A percentile compares a stretch with the other conserved stretches of the same genome.
phyloP scores from a whole-genome alignment of 257 asterid genomes.

The Echites panduratus region DNA sequence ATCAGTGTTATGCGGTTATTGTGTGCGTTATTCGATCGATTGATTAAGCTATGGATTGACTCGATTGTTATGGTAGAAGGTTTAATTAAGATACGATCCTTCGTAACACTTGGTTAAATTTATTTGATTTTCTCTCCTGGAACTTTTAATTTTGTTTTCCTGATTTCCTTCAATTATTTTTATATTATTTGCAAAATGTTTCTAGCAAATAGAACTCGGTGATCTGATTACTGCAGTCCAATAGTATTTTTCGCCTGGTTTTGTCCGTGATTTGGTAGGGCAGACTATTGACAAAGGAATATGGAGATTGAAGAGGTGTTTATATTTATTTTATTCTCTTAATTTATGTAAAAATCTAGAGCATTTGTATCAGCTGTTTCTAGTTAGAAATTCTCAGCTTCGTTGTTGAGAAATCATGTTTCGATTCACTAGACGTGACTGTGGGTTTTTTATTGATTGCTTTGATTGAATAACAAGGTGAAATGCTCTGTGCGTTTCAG shows the following conservation, averaged over 20 bases:
- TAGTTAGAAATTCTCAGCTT: neutral
- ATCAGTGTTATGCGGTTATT: neutral
- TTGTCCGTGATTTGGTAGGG: neutral
- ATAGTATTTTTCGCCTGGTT: neutral
- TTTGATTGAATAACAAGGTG: neutral
- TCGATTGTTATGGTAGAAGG: constrained; percentile 9
- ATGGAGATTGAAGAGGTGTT: neutral
- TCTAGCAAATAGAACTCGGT: no score
- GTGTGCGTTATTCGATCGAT: neutral
- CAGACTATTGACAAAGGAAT: neutral
- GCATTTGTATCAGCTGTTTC: neutral
- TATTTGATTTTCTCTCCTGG: neutral
- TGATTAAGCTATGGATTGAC: constrained; percentile 8
- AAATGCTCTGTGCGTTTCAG: neutral
- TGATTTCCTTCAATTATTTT: neutral
- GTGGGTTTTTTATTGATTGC: neutral
- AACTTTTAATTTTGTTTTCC: neutral
- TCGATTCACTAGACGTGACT: neutral
- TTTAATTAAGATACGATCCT: constrained; percentile 9
- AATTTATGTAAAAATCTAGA: neutral
- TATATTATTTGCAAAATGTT: neutral
- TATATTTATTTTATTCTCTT: neutral
- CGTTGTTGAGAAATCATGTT: neutral
- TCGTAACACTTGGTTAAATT: neutral
- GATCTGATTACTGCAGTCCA: neutral